These are phyloP conservation scores for Erythrobasidium hasegawianum DNA, from an alignment of 1,284 basidiomycete genomes.

Conservation along the genomic window DNA sequence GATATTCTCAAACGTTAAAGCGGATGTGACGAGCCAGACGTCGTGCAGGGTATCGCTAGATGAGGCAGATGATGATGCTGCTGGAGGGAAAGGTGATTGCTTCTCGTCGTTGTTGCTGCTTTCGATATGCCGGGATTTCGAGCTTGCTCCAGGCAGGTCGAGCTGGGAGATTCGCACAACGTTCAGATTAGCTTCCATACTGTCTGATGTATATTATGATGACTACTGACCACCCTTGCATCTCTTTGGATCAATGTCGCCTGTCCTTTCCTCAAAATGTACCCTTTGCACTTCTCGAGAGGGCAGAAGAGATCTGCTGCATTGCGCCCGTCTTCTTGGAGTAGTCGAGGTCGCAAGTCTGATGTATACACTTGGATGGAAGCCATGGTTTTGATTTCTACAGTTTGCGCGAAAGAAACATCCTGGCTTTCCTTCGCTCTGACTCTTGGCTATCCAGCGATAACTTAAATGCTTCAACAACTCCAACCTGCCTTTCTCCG, in stretches of 20 bases:
- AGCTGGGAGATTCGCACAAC: conserved; percentile 14
- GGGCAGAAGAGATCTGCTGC: conserved; percentile 63
- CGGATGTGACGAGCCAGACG: conserved; percentile 69
- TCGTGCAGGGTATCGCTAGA: conserved; percentile 27
- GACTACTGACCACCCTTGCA: conserved; percentile 9
- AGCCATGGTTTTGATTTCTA: too few species aligned
- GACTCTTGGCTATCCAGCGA: too few species aligned
- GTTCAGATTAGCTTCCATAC: conserved; percentile 25
- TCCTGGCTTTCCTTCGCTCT: too few species aligned
- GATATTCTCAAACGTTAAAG: conserved; percentile 87
- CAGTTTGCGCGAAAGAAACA: too few species aligned
- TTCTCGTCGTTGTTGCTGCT: too few species aligned
- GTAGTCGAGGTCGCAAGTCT: conserved; percentile 4
- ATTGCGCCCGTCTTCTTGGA: conserved; percentile 35
- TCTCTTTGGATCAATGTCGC: conserved; percentile 55
- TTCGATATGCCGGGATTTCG: conserved; percentile 39
- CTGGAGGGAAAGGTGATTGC: conserved; percentile 23
- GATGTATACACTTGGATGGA: conserved; percentile 1
- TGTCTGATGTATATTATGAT: background rate
- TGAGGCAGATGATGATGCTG: conserved; percentile 53
- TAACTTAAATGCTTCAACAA: too few species aligned
- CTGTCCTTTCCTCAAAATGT: conserved; percentile 66
- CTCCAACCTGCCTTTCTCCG: too few species aligned
- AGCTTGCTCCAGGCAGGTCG: conserved; percentile 45
- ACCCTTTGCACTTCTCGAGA: conserved; percentile 67